Percentiles rank a stretch among this genome's conserved stretches.
These are phyloP conservation scores for Ceratocystis colombiana DNA, from an alignment of 2,329 filamentous ascomycete species.

Conservation along the genomic window DNA sequence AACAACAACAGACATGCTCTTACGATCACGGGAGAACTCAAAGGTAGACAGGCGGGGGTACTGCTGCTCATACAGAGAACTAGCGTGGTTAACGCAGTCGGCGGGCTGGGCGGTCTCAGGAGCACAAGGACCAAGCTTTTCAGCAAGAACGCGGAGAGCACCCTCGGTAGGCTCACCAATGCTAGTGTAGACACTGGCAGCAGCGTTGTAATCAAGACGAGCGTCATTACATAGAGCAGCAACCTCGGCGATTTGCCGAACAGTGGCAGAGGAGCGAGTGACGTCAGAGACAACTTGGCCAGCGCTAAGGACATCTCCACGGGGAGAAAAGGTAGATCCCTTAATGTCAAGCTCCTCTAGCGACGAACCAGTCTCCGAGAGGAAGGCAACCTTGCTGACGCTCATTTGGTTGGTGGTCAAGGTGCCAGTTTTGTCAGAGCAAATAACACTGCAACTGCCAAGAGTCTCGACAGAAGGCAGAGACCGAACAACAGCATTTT, in stretches of 20 bases:
- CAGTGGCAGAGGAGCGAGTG: constrained; percentile 60
- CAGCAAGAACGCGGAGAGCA: constrained; percentile 76
- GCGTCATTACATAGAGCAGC: constrained; percentile 82
- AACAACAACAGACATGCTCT: constrained; percentile 97
- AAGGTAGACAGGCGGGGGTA: constrained; percentile 73
- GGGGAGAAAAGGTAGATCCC: constrained; percentile 83
- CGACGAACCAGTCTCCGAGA: constrained; percentile 61
- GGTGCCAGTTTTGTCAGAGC: constrained; percentile 98
- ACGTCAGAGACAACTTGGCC: constrained; percentile 61
- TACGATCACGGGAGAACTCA: constrained; percentile 93
- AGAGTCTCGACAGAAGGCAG: constrained; percentile 94
- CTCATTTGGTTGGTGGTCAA: constrained; percentile 99
- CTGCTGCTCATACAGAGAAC: constrained; percentile 70
- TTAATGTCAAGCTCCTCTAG: constrained; percentile 82
- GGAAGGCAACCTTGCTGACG: constrained; percentile 80
- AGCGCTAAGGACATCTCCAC: constrained; percentile 59
- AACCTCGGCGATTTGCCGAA: constrained; percentile 66
- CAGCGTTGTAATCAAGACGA: constrained; percentile 68
- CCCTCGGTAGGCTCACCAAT: constrained; percentile 95
- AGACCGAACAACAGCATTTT: constrained; percentile 94
- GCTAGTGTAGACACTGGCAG: constrained; percentile 63
- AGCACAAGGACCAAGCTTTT: constrained; percentile 85
- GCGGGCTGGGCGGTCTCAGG: constrained; percentile 42
- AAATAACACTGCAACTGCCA: constrained; percentile 98
- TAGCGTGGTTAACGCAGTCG: constrained; percentile 68